Conservation (phyloP, 306 rosid genomes). For the Geum urbanum region DNA sequence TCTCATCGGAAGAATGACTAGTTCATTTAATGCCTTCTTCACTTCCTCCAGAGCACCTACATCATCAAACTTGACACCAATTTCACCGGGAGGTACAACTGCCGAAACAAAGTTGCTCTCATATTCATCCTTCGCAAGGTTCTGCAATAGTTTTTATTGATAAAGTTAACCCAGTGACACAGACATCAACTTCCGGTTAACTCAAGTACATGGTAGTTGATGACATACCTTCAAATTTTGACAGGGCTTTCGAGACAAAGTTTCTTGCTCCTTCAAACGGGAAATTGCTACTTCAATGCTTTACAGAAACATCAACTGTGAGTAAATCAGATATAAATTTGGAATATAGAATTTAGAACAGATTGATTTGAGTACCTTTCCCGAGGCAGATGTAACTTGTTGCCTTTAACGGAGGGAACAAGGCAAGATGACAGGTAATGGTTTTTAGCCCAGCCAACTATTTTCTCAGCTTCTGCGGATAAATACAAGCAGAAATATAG, state of each 20-base stretch:
- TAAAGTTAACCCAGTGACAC: conserved; percentile 16
- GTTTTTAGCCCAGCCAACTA: conserved; percentile 94
- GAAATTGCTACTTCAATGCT: conserved; percentile 82
- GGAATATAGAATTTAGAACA: neutral
- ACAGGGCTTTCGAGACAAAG: conserved; percentile 56
- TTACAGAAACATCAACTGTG: conserved; percentile 28
- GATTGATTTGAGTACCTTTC: conserved; percentile 53
- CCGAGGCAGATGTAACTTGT: conserved; percentile 63
- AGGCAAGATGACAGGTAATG: conserved; percentile 70
- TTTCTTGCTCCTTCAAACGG: conserved; percentile 81
- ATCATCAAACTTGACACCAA: conserved; percentile 93
- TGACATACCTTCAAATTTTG: conserved; percentile 78
- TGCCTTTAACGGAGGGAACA: conserved; percentile 72
- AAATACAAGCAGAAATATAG: neutral
- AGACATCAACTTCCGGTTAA: neutral
- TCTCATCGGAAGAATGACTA: conserved; percentile 95
- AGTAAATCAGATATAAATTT: conserved; percentile 18
- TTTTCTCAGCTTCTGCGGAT: conserved; percentile 86
- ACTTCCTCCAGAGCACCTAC: conserved; percentile 97
- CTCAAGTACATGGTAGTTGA: neutral
- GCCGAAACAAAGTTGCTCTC: conserved; percentile 90
- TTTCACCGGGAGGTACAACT: conserved; percentile 92
- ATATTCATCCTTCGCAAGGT: conserved; percentile 88
- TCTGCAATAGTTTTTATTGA: conserved; percentile 45
- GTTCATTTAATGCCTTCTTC: conserved; percentile 82